Evolutionary conservation across 495 filamentous ascomycete genomes (phyloP).

Genomic region (Penicillium lagena): DNA sequence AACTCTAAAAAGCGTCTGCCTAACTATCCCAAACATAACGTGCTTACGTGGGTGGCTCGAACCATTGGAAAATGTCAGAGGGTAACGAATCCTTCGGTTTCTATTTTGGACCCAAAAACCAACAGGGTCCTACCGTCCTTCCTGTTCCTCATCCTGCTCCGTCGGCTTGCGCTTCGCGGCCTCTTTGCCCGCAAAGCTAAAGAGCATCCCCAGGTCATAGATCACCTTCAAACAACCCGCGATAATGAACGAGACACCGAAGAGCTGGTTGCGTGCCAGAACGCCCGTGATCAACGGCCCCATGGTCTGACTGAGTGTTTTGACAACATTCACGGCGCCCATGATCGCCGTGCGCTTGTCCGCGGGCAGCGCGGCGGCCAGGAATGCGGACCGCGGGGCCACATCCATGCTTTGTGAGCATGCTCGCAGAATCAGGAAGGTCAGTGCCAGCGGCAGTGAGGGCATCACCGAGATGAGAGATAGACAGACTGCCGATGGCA

Average conservation of each 20-base stretch:
- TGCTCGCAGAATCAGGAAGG: slow-evolving; percentile 63
- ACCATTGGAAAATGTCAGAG: no score
- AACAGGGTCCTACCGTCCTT: background rate
- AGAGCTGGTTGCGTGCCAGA: slow-evolving; percentile 52
- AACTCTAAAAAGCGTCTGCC: no score
- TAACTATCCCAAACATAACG: no score
- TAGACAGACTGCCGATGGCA: slow-evolving; percentile 69
- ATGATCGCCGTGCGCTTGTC: slow-evolving; percentile 75
- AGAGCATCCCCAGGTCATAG: slow-evolving; percentile 70
- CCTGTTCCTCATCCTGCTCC: slow-evolving; percentile 8
- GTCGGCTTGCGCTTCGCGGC: slow-evolving; percentile 11
- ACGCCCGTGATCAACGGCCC: slow-evolving; percentile 67
- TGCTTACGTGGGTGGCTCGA: no score
- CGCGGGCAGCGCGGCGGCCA: slow-evolving; percentile 63
- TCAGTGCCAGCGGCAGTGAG: slow-evolving; percentile 47
- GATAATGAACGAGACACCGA: slow-evolving; percentile 66
- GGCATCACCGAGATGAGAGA: slow-evolving; percentile 59
- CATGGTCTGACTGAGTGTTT: slow-evolving; percentile 53
- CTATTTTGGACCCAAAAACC: no score
- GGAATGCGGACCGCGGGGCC: slow-evolving; percentile 72
- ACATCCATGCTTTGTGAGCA: slow-evolving; percentile 75
- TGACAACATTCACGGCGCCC: slow-evolving; percentile 63
- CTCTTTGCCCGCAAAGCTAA: slow-evolving; percentile 52
- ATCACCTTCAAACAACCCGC: slow-evolving; percentile 62
- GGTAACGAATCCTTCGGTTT: no score